A percentile compares a stretch with the other conserved stretches of the same genome.
These are phyloP conservation scores for Fusarium coicis DNA, from an alignment of 2,329 filamentous ascomycete genomes.

Conservation along the genomic window DNA sequence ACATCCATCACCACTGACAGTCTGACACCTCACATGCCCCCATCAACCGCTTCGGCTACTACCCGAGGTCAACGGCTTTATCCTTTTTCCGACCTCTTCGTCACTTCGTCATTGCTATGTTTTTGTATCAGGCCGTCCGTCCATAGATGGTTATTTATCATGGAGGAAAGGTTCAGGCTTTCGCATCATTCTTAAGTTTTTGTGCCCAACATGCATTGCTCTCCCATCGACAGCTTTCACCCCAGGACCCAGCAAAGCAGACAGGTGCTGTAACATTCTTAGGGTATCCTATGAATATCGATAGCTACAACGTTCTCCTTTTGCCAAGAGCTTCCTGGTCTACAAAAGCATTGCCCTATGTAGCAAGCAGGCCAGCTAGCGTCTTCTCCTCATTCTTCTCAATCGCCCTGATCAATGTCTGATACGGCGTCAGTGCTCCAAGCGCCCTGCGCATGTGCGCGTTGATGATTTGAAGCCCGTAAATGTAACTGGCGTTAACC, in stretches of 20 bases:
- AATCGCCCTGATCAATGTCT: slow-evolving; percentile 79
- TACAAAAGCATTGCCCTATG: slow-evolving; percentile 26
- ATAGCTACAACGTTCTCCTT: slow-evolving; percentile 3
- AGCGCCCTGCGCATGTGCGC: slow-evolving; percentile 90
- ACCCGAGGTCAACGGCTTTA: slow-evolving; percentile 27
- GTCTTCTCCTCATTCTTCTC: slow-evolving; percentile 65
- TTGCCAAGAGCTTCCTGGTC: slow-evolving; percentile 11
- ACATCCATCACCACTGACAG: neutral
- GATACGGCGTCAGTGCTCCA: slow-evolving; percentile 87
- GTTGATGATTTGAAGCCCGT: slow-evolving; percentile 87
- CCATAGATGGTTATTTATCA: neutral
- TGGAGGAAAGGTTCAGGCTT: neutral
- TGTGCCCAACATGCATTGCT: neutral
- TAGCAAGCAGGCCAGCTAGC: slow-evolving; percentile 55
- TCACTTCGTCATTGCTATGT: neutral
- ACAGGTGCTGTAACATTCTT: slow-evolving; percentile 17
- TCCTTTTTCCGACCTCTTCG: neutral
- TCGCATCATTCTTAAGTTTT: neutral
- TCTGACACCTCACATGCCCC: slow-evolving; percentile 24
- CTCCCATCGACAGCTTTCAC: neutral
- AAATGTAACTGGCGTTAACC: slow-evolving; percentile 98
- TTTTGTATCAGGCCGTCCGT: neutral
- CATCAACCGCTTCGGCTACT: slow-evolving; percentile 23
- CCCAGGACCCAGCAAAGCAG: neutral
- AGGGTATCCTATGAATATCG: neutral